Evolutionary conservation across 2,329 filamentous ascomycete species (phyloP).

Genomic region (Talaromyces sp.): DNA sequence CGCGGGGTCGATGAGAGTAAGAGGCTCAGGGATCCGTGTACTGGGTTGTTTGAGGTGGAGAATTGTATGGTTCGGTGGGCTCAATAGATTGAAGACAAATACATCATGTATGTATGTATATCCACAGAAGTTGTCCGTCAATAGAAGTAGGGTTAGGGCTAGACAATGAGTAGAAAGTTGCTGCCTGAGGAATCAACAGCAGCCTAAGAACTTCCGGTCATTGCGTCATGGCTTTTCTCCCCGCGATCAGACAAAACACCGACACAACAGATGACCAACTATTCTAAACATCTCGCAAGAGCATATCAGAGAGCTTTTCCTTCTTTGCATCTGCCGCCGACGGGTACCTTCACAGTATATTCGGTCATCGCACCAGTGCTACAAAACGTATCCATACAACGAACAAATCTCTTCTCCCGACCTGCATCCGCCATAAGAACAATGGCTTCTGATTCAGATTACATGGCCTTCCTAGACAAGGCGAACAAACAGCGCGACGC

Average conservation of each 20-base stretch:
- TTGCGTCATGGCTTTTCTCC: constrained; percentile 10
- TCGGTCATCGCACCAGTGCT: neutral
- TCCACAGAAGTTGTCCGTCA: neutral
- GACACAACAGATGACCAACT: constrained; percentile 1
- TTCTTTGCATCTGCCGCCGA: neutral
- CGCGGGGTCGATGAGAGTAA: neutral
- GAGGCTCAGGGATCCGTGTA: neutral
- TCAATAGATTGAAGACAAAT: neutral
- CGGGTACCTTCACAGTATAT: neutral
- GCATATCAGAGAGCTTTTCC: neutral
- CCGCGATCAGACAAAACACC: neutral
- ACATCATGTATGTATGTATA: neutral
- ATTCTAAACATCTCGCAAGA: neutral
- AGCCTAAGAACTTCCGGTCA: neutral
- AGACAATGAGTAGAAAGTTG: neutral
- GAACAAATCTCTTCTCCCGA: neutral
- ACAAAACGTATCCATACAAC: neutral
- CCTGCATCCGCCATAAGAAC: constrained; percentile 19
- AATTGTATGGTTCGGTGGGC: neutral
- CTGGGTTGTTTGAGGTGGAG: constrained; percentile 5
- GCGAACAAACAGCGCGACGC: constrained; percentile 67
- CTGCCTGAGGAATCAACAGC: constrained; percentile 3
- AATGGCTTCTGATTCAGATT: constrained; percentile 70
- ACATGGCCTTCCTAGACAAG: constrained; percentile 81
- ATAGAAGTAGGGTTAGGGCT: neutral